Evolutionary conservation across 805 yeast genomes (phyloP), one percentile per base, ranked within the genome.

Genomic region (Yarrowia sp.): DNA sequence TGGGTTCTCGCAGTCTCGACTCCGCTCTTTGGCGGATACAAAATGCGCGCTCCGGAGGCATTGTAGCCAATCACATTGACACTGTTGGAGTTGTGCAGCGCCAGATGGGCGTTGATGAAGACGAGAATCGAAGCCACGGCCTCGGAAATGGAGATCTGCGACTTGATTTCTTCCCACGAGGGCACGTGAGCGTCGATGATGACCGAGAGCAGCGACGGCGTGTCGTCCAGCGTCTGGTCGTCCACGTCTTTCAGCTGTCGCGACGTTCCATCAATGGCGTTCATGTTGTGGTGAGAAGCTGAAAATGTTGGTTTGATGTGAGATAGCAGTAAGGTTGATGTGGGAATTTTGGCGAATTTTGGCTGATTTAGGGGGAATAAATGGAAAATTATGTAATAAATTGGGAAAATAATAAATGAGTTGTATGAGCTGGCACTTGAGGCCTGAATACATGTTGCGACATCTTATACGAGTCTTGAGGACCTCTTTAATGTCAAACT

Each of bases 51-150:
- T 0, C 93, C 90, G 13, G 76, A 73, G 1, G 90, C 81, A 66
- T 90, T 87, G 19, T 90, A 86, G 0, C 90, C 87, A 38, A 92
- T 81, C 14, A 93, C 82, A 2, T 94, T 87, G 9, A 93, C 96
- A 69, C 83, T 83, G 72, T 94, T 94, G 35, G 91, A 84, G 67
- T 88, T 88, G 72, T 89, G 89, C 56, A 90, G 78, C 0, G 98
- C 86, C 49, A 94, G 72, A 72, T 94, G 99, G 1, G 96, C 91
- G 72, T 94, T 94, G 58, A 92, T 72, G 68, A 87, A 85, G 22
- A 94, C 90, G 31, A 90, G 73, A 8, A 92, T 69, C 2, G 92
- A 77, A 65, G 87, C 81, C 6, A 87, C 72, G 7, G 87, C 84
- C 42, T 84, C 84, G 64, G 81, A 78, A 21, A 90, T 72, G 42